Conservation (phyloP, 441 rosid species). For the Croton laevigatus region DNA sequence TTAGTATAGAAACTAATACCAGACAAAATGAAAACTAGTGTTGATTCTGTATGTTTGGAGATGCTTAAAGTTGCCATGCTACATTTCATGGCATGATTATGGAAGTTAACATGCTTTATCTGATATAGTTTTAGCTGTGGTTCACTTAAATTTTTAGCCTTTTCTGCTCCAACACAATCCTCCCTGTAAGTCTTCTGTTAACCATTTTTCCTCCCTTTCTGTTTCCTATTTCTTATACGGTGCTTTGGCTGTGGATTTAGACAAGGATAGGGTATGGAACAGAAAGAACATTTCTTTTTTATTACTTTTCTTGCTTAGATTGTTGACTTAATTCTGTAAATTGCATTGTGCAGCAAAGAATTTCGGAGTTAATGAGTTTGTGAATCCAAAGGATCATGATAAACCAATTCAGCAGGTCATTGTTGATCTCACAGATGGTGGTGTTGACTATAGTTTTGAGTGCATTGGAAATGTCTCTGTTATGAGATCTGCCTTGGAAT, state of each 20-base stretch:
- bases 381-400: slow-evolving; percentile 89
- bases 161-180: too few species aligned
- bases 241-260: neutral
- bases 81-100: neutral
- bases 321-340: slow-evolving; percentile 8
- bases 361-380: slow-evolving; percentile 93
- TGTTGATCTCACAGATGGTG: slow-evolving; percentile 92
- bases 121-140: too few species aligned
- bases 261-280: neutral
- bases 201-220: neutral
- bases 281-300: neutral
- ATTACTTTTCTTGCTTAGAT: neutral
- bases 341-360: slow-evolving; percentile 61
- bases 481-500: slow-evolving; percentile 94
- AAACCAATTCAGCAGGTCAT: slow-evolving; percentile 90
- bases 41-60: neutral
- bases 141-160: too few species aligned
- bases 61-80: neutral
- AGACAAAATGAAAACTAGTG: neutral
- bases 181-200: neutral
- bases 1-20: neutral
- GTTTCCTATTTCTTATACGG: neutral
- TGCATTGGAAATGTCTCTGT: slow-evolving; percentile 91
- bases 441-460: slow-evolving; percentile 96
- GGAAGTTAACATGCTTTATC: too few species aligned